Evolutionary conservation across 75 land plant species (phyloP).

Genomic region (Cunninghamia lanceolata): DNA sequence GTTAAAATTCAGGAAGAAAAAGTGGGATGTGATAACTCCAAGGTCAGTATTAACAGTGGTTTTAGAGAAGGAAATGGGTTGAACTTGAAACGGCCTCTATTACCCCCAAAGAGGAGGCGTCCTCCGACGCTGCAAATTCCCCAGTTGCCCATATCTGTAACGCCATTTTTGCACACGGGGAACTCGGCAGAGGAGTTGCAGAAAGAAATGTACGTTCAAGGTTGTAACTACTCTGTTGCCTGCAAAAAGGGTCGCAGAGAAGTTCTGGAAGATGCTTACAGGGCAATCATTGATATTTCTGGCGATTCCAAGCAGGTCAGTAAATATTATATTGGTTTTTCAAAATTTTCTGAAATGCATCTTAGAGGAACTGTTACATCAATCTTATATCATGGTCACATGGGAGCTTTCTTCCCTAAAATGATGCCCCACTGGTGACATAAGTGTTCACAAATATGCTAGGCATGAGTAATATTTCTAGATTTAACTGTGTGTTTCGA

Average conservation of each 20-base stretch:
- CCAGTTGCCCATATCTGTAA: background rate
- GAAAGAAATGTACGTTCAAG: slow-evolving; percentile 22
- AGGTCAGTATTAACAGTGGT: background rate
- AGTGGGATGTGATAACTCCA: background rate
- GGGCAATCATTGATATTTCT: slow-evolving; percentile 15
- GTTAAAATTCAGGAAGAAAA: background rate
- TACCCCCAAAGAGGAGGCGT: slow-evolving; percentile 22
- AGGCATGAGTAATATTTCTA: too few relatives aligned
- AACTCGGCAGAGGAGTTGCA: background rate
- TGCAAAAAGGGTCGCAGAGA: slow-evolving; percentile 36
- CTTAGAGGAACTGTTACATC: too few relatives aligned
- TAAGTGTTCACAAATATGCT: too few relatives aligned
- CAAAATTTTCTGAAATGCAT: too few relatives aligned
- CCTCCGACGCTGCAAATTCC: slow-evolving; percentile 40
- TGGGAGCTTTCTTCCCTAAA: too few relatives aligned
- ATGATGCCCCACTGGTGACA: too few relatives aligned
- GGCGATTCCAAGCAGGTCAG: slow-evolving; percentile 36
- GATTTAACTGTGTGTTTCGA: too few relatives aligned
- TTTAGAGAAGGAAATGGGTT: background rate
- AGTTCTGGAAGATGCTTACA: slow-evolving; percentile 32
- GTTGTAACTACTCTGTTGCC: slow-evolving; percentile 20
- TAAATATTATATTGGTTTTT: background rate
- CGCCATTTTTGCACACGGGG: background rate
- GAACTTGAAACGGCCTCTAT: background rate
- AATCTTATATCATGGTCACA: too few relatives aligned